Conservation (phyloP, 805 yeast genomes). For the Wickerhamomyces chaumierensis region DNA sequence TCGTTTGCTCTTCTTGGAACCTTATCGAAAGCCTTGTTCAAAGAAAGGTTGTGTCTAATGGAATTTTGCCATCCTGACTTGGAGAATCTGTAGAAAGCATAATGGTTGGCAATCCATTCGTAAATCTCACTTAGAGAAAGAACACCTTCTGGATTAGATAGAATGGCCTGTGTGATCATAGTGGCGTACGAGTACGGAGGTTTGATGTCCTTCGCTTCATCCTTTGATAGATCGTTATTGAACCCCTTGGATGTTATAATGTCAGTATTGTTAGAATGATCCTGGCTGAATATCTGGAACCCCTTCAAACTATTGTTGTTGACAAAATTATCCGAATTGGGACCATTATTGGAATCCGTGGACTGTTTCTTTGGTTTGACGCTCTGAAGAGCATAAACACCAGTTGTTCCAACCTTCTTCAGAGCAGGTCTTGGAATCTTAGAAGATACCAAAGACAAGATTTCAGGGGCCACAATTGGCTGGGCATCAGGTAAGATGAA, state of each 20-base stretch:
- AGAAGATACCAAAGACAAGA: slow-evolving; percentile 23
- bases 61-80: slow-evolving; percentile 99
- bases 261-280: slow-evolving; percentile 10
- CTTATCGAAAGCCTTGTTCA: slow-evolving; percentile 95
- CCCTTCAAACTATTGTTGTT: slow-evolving; percentile 23
- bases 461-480: slow-evolving; percentile 44
- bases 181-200: slow-evolving; percentile 98
- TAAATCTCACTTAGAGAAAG: slow-evolving; percentile 87
- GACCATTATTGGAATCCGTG: too few relatives aligned
- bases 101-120: slow-evolving; percentile 77
- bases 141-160: slow-evolving; percentile 80
- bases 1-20: slow-evolving; percentile 92
- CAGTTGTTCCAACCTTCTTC: slow-evolving; percentile 8
- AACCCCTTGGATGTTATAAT: background rate
- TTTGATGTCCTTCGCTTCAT: slow-evolving; percentile 84
- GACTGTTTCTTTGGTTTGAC: background rate
- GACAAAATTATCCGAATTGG: background rate
- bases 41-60: slow-evolving; percentile 85
- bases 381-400: background rate
- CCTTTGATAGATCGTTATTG: slow-evolving; percentile 56
- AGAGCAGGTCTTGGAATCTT: slow-evolving; percentile 20
- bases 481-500: slow-evolving; percentile 87
- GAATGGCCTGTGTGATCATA: slow-evolving; percentile 94
- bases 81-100: slow-evolving; percentile 83
- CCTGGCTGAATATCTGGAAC: slow-evolving; percentile 44